A percentile compares a stretch with the other conserved stretches of the same genome.
Evolutionary conservation across 73 alveolate species (phyloP).

Genomic region (Paramecium sexaurelia): DNA sequence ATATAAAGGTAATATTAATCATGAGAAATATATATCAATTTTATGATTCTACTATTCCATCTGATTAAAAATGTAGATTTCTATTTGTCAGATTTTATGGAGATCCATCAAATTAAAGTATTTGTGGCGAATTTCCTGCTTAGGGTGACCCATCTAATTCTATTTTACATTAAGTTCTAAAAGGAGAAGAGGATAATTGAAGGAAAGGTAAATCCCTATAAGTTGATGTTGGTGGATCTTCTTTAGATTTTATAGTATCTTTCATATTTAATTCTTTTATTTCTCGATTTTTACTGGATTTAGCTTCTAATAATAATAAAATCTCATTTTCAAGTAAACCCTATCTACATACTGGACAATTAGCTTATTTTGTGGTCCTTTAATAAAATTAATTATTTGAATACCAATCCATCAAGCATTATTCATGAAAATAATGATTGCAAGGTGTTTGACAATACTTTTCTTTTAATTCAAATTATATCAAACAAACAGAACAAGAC

Average conservation of each 20-base stretch:
- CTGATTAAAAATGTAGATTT: background rate
- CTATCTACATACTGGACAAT: slow-evolving; percentile 28
- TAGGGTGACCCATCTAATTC: background rate
- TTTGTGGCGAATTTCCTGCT: background rate
- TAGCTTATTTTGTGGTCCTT: slow-evolving; percentile 9
- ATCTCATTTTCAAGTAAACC: background rate
- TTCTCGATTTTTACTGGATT: background rate
- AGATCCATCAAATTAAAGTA: background rate
- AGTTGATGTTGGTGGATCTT: background rate
- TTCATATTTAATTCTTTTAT: background rate
- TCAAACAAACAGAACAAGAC: background rate
- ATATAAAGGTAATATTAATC: background rate
- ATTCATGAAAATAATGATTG: background rate
- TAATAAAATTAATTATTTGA: background rate
- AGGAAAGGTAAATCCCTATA: slow-evolving; percentile 5
- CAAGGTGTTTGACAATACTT: background rate
- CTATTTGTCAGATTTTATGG: background rate
- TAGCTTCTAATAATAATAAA: background rate
- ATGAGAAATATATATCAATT: background rate
- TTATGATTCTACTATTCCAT: background rate
- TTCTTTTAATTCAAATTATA: slow-evolving; percentile 2
- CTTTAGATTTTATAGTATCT: background rate
- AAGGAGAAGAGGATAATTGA: background rate
- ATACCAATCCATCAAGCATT: background rate
- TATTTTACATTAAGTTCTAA: background rate